Evolutionary conservation across 805 yeast species (phyloP).

Genomic region (Candida xiaguanensis): DNA sequence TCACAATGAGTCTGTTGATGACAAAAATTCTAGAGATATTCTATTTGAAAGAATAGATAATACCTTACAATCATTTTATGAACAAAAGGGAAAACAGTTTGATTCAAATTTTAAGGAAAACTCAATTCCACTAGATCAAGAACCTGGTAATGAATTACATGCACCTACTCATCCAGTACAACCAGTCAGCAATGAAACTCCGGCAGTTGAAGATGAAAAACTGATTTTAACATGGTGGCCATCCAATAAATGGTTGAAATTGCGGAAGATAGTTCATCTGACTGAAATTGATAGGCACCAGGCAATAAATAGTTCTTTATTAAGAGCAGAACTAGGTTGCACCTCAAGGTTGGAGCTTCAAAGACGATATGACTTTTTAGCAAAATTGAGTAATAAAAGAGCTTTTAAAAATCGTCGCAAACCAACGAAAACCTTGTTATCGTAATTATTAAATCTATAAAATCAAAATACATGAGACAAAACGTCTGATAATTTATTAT

Average conservation of each 20-base stretch:
- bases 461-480: slow-evolving; percentile 48
- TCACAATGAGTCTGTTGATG: no score
- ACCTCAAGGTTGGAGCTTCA: slow-evolving; percentile 25
- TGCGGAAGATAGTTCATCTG: slow-evolving; percentile 26
- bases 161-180: no score
- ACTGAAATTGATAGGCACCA: slow-evolving; percentile 21
- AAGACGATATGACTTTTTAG: slow-evolving; percentile 27
- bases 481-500: slow-evolving; percentile 43
- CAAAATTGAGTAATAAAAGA: slow-evolving; percentile 9
- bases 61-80: slow-evolving; percentile 1
- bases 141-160: no score
- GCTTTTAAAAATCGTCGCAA: neutral
- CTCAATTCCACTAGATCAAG: no score
- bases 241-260: slow-evolving; percentile 28
- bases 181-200: no score
- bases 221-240: slow-evolving; percentile 22
- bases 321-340: slow-evolving; percentile 25
- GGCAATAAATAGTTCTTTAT: slow-evolving; percentile 24
- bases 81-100: slow-evolving; percentile 1
- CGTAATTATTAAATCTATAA: no score
- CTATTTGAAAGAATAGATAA: slow-evolving; percentile 1
- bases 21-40: neutral
- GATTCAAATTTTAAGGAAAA: neutral
- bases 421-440: neutral
- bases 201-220: neutral